Evolutionary conservation across 352 stramenopile species (phyloP), one percentile per base, ranked within the genome.

Genomic region (Phytopythium helicoides): DNA sequence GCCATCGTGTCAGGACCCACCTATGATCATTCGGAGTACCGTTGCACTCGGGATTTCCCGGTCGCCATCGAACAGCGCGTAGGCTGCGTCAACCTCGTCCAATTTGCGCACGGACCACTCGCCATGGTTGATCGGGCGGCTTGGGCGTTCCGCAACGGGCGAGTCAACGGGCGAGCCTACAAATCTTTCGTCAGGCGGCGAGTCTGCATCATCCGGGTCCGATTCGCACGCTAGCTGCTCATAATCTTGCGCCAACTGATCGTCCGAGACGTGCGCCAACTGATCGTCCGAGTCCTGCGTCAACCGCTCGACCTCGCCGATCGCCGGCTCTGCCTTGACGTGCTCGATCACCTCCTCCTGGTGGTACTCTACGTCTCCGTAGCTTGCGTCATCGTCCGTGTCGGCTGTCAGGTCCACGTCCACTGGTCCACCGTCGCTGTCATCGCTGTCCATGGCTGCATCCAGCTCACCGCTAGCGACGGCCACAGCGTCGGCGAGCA

Each of bases 11-110:
- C 18, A 4, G 1, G 4, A 70, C 73, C 44, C 66, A 82, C 80
- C 76, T 44, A 90, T 67, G 34, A 91, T 74, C 3, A 79, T 63
- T 9, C 73, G 66, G 6, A 91, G 56, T 14, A 86, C 73, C 22
- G 46, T 54, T 0, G 76, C 64, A 34, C 64, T 72, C 15, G 81
- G 73, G 0, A 64, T 60, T 52, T 89, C 69, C 33, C 73, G 66
- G 10, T 70, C 65, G 23, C 81, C 77, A 42, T 87, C 76, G 58
- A 89, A 91, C 10, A 91, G 65, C 42, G 89, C 36, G 50, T 87
- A 83, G 15, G 73, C 81, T 4, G 81, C 81, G 48, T 87, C 66
- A 51, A 87, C 78, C 49, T 88, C 77, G 31, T 75, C 72, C 12
- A 91, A 53, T 12, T 64, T 68, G 19, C 69, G 57, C 6, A 52